Conservation (phyloP, 2,329 filamentous ascomycete species). For the Botryotinia globosa region DNA sequence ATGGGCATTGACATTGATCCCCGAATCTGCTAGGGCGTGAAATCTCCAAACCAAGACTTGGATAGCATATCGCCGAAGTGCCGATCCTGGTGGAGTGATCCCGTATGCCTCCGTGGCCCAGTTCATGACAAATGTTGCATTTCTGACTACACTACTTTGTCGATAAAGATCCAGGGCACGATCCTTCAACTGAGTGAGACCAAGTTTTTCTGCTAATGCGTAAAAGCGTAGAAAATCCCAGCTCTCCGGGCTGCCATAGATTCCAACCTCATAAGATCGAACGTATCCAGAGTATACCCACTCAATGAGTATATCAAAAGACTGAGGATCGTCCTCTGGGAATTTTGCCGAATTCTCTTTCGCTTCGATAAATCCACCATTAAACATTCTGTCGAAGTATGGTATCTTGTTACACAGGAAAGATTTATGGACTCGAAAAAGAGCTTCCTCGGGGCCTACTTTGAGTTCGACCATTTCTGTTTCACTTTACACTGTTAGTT, state of each 20-base stretch:
- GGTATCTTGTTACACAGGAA: background rate
- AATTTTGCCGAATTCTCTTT: background rate
- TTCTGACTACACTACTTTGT: no score
- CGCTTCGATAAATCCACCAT: constrained; percentile 11
- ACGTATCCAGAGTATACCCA: background rate
- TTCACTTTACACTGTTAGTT: background rate
- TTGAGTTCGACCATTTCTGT: background rate
- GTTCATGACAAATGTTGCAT: no score
- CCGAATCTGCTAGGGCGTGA: background rate
- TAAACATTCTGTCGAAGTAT: constrained; percentile 23
- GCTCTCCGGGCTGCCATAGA: no score
- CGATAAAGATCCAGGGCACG: no score
- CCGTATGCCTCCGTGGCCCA: no score
- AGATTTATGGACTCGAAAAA: background rate
- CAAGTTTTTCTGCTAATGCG: no score
- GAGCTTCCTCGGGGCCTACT: background rate
- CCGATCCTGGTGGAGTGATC: no score
- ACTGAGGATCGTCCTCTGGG: constrained; percentile 12
- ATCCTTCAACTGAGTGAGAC: no score
- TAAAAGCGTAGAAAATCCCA: no score
- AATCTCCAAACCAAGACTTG: background rate
- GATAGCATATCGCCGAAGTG: no score
- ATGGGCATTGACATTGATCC: no score
- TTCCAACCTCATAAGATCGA: no score
- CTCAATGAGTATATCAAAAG: constrained; percentile 17